Base-by-base conservation (phyloP, 2,329 filamentous ascomycete genomes). In the Fonsecaea monophora region DNA sequence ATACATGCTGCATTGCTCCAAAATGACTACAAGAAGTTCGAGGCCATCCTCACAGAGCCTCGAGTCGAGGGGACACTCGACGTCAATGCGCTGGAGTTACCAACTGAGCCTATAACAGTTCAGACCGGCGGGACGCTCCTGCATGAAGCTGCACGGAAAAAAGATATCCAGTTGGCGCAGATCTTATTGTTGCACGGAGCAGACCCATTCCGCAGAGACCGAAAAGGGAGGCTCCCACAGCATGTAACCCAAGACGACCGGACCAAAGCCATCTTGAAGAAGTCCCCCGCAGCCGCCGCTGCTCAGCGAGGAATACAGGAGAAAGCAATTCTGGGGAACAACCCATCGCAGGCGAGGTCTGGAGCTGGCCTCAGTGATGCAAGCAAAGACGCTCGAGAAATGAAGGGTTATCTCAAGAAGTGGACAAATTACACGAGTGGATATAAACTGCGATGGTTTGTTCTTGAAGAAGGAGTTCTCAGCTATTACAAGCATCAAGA, bases 401-500 rank as follows among this genome's bases (percentile, higher is more conserved):
- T 99, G 92, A 97, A 96, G 81, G 95, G 95, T 6, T 99, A 98
- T 77, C 83, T 99, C 64, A 98, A 97, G 81, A 99, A 99, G 78
- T 99, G 95, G 95, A 99, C 95, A 56, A 99, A 99, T 77, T 99
- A 99, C 77, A 94, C 94, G 25, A 94, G 92, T 76, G 95, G 95
- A 8, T 99, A 97, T 81, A 97, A 99, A 81, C 79, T 99, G 70
- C 86, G 95, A 67, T 99, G 94, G 94, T 99, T 99, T 76, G 95
- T 98, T 13, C 86, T 99, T 8, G 95, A 99, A 77, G 95, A 99
- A 76, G 95, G 95, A 12, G 94, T 99, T 12, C 80, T 99, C 72
- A 98, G 95, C 79, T 99, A 99, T 81, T 99, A 98, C 83, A 99
- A 99, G 81, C 92, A 98, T 78, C 95, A 99, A 80, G 95, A 99